These are phyloP conservation scores for Eucalyptus dawsonii DNA, from an alignment of 345 rosid genomes.

Conservation along the genomic window DNA sequence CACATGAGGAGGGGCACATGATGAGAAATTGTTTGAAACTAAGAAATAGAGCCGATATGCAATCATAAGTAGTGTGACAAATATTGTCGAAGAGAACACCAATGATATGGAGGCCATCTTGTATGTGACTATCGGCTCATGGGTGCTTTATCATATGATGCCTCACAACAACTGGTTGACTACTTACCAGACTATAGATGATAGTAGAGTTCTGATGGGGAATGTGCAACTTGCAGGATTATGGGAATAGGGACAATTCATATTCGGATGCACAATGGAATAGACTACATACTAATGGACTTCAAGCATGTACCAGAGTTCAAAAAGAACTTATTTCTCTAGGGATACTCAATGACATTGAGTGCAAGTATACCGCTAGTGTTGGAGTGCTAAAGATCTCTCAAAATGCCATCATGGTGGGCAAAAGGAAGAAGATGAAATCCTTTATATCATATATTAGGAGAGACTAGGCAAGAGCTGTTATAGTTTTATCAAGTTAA, in stretches of 20 bases:
- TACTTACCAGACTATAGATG: background rate
- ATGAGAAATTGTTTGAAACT: background rate
- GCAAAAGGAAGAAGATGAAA: background rate
- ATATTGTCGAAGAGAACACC: background rate
- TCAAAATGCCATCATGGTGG: background rate
- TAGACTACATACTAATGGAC: too few relatives aligned
- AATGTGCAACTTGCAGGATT: background rate
- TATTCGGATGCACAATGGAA: background rate
- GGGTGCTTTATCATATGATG: background rate
- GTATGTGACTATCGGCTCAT: background rate
- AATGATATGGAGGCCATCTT: background rate
- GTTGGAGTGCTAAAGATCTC: background rate
- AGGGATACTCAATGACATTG: background rate
- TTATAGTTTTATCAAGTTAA: too few relatives aligned
- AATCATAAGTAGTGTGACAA: background rate
- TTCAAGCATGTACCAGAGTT: background rate
- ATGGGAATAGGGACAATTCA: background rate
- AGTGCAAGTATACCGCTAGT: background rate
- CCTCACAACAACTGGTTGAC: too few relatives aligned
- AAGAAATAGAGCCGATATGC: background rate
- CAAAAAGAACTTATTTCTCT: background rate
- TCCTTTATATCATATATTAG: background rate
- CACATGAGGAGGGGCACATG: background rate
- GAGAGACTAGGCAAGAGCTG: background rate
- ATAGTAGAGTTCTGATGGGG: background rate